These are phyloP conservation scores for Periconia sp. DNA, from an alignment of 2,329 filamentous ascomycete genomes.

Conservation along the genomic window DNA sequence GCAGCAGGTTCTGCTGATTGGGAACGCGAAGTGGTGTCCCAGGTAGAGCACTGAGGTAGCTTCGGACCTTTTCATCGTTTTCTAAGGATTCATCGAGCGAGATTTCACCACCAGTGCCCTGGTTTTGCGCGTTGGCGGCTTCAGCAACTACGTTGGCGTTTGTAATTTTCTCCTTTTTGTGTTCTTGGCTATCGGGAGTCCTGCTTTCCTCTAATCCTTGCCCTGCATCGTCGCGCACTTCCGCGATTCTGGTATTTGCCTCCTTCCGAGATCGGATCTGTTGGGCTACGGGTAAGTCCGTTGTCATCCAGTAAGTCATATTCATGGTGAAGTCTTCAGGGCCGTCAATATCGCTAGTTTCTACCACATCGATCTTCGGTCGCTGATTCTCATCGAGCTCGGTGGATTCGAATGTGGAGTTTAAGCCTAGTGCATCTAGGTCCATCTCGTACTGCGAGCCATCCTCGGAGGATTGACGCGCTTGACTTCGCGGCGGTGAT, in stretches of 20 bases:
- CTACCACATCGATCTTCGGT: slow-evolving; percentile 38
- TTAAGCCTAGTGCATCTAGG: slow-evolving; percentile 39
- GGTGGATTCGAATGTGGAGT: slow-evolving; percentile 38
- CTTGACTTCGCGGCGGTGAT: slow-evolving; percentile 30
- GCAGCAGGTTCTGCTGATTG: slow-evolving; percentile 25
- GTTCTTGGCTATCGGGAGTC: slow-evolving; percentile 11
- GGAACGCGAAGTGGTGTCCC: slow-evolving; percentile 29
- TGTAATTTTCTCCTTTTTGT: slow-evolving; percentile 19
- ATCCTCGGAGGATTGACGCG: slow-evolving; percentile 31
- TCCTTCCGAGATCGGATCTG: slow-evolving; percentile 38
- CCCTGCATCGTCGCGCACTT: slow-evolving; percentile 19
- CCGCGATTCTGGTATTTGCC: slow-evolving; percentile 17
- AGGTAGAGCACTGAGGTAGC: slow-evolving; percentile 38
- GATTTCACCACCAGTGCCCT: slow-evolving; percentile 21
- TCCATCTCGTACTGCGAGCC: slow-evolving; percentile 44
- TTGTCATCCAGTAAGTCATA: slow-evolving; percentile 47
- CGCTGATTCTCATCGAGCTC: slow-evolving; percentile 30
- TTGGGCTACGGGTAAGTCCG: slow-evolving; percentile 28
- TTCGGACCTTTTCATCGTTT: slow-evolving; percentile 42
- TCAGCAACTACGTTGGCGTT: slow-evolving; percentile 6
- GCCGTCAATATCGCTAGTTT: slow-evolving; percentile 45
- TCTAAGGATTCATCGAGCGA: slow-evolving; percentile 38
- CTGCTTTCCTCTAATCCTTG: slow-evolving; percentile 8
- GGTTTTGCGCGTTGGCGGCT: slow-evolving; percentile 18
- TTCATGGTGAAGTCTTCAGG: slow-evolving; percentile 48